Evolutionary conservation across 331 rosid species (phyloP), one percentile per base, ranked within the genome.

Genomic region (Quercus lobata): DNA sequence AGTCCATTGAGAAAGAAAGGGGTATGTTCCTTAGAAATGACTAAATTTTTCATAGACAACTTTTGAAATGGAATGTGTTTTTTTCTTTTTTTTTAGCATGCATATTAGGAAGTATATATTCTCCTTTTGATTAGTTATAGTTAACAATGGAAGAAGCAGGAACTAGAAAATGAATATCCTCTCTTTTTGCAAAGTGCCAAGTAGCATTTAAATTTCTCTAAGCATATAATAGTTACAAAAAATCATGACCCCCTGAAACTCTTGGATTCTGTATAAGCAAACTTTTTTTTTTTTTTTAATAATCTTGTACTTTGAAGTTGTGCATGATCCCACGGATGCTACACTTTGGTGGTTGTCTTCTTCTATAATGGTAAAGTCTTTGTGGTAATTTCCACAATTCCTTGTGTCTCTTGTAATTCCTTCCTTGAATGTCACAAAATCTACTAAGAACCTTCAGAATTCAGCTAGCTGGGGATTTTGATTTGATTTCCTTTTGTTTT

Each of bases 1-100:
- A 91, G 94, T 83, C 83, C 74, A 21, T 73, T 94, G 84, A 87
- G 98, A 76, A 92, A 87, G 91, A 94, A 90, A 85, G 97, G 97
- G 92, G 97, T 94, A 91, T 81, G 97, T 78, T 7, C 55, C 24
- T 78, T 61, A 25, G 71, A 61, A 76, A 32, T 25, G 56, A 41
- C 53, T 76, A 16, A 44, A n/a, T 57, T 58, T 76, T 85, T 72
- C 74, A 57, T 76, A 41, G 56, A 18, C 61, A 55, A 24, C 4
- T 81, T 46, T 63, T 76, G n/a, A 52, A 63, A 34, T 63, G 30
- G 74, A 57, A 34, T 82, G 10, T 35, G 0, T 35, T 34, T 1
- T 34, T 34, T 35, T 74, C n/a, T 69, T 69, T 70, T 34, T 32
- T 32, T 32, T 35, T 60, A n/a, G 21, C 14, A 25, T 57, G 25